phyloP scores from a whole-genome alignment of 495 filamentous ascomycete genomes.

The Neurospora sp. region DNA sequence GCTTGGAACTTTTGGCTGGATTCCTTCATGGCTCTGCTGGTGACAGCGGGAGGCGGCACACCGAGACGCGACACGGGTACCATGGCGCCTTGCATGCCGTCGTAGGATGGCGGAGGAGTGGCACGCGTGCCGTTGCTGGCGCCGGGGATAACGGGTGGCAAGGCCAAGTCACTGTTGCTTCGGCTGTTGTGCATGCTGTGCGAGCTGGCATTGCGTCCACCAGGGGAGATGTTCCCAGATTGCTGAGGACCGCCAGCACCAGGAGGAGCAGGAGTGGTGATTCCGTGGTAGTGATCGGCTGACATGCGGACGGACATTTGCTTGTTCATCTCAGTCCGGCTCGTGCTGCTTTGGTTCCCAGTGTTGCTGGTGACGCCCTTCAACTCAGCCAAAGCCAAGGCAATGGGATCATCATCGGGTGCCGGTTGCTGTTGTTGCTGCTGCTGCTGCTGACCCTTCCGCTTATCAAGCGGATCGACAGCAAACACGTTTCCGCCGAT shows the following conservation, averaged over 20 bases:
- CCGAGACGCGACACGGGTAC: conserved; percentile 67
- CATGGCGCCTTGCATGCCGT: conserved; percentile 67
- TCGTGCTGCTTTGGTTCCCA: neutral
- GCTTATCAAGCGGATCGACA: conserved; percentile 69
- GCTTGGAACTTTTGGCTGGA: conserved; percentile 78
- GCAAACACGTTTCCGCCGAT: conserved; percentile 95
- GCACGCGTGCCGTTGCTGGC: conserved; percentile 46
- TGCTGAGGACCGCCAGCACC: conserved; percentile 27
- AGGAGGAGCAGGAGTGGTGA: conserved; percentile 73
- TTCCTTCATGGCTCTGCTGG: conserved; percentile 85
- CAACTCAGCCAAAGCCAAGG: conserved; percentile 80
- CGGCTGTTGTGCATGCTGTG: neutral
- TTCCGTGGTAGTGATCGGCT: conserved; percentile 86
- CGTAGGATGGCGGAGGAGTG: conserved; percentile 79
- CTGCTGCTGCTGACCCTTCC: conserved; percentile 17
- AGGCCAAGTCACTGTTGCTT: conserved; percentile 15
- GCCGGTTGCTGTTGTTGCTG: conserved; percentile 22
- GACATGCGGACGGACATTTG: conserved; percentile 69
- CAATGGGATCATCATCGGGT: conserved; percentile 70
- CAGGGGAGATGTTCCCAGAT: conserved; percentile 37
- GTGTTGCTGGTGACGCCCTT: conserved; percentile 55
- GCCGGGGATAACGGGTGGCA: conserved; percentile 40
- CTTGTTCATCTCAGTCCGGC: conserved; percentile 30
- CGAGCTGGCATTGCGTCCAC: conserved; percentile 29
- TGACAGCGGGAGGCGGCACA: conserved; percentile 85